Evolutionary conservation across 1,284 basidiomycete species (phyloP).

Genomic region (Mycosarcoma mackinlayi): DNA sequence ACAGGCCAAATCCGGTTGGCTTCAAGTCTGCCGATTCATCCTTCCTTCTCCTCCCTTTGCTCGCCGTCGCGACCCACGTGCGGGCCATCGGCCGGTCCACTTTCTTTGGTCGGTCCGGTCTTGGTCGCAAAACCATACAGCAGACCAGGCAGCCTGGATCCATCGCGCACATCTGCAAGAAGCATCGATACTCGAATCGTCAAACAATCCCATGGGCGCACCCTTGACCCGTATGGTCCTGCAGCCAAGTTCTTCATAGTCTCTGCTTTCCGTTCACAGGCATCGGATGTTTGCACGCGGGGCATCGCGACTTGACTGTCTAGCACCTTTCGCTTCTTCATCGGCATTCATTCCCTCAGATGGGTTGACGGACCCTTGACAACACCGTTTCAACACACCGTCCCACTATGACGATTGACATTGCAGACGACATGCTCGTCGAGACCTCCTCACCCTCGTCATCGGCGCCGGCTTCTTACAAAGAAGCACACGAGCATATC

Average conservation of each 20-base stretch:
- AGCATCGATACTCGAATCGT: neutral
- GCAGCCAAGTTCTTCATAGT: neutral
- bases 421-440: slow-evolving; percentile 17
- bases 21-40: neutral
- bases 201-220: neutral
- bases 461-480: neutral
- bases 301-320: neutral
- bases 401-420: slow-evolving; percentile 18
- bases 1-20: neutral
- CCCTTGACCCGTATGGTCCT: neutral
- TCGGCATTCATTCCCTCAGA: neutral
- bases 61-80: slow-evolving; percentile 17
- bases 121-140: too few relatives aligned
- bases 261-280: neutral
- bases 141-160: too few relatives aligned
- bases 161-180: too few relatives aligned
- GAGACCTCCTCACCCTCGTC: slow-evolving; percentile 3
- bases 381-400: slow-evolving; percentile 30
- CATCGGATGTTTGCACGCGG: slow-evolving; percentile 4
- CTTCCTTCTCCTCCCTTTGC: slow-evolving; percentile 8
- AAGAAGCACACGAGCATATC: neutral
- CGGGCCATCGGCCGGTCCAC: neutral
- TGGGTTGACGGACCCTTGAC: slow-evolving; percentile 37
- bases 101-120: neutral
- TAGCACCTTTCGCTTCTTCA: neutral